Evolutionary conservation across 2,329 filamentous ascomycete species (phyloP).

Genomic region (Nemania sp.): DNA sequence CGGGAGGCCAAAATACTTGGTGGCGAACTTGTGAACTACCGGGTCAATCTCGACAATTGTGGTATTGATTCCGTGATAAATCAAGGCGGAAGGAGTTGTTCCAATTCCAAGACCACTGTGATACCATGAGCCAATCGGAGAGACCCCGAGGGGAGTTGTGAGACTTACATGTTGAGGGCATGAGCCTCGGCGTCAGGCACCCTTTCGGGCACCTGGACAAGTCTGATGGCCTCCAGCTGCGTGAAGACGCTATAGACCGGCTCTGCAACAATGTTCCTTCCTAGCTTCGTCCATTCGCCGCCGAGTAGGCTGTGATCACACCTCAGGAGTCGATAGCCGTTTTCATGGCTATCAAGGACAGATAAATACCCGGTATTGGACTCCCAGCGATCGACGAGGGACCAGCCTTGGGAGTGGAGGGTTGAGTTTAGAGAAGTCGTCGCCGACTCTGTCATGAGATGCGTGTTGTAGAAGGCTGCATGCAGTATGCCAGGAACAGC

Average conservation of each 20-base stretch:
- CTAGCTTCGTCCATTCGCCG: constrained; percentile 77
- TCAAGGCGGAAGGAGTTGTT: constrained; percentile 84
- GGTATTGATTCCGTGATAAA: constrained; percentile 86
- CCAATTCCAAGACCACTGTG: constrained; percentile 85
- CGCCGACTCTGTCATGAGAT: constrained; percentile 66
- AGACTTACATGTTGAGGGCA: constrained; percentile 80
- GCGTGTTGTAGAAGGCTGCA: constrained; percentile 72
- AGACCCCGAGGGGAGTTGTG: not conserved
- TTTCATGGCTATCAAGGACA: constrained; percentile 74
- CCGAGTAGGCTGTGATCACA: constrained; percentile 95
- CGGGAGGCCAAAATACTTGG: constrained; percentile 80
- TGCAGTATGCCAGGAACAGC: constrained; percentile 75
- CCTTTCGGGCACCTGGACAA: constrained; percentile 66
- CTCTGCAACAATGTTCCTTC: constrained; percentile 67
- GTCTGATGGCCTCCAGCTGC: constrained; percentile 87
- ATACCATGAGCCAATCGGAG: constrained; percentile 32
- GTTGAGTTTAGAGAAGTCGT: constrained; percentile 67
- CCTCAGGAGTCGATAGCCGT: constrained; percentile 79
- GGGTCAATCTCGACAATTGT: constrained; percentile 96
- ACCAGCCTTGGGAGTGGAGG: constrained; percentile 69
- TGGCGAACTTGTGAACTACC: constrained; percentile 81
- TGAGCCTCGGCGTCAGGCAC: constrained; percentile 68
- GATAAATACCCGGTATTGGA: constrained; percentile 92
- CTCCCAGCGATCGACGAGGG: constrained; percentile 79
- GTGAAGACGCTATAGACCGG: constrained; percentile 96